These are phyloP conservation scores for Sporobolomyces phaffii DNA, from an alignment of 768 basidiomycete genomes.

Conservation along the genomic window DNA sequence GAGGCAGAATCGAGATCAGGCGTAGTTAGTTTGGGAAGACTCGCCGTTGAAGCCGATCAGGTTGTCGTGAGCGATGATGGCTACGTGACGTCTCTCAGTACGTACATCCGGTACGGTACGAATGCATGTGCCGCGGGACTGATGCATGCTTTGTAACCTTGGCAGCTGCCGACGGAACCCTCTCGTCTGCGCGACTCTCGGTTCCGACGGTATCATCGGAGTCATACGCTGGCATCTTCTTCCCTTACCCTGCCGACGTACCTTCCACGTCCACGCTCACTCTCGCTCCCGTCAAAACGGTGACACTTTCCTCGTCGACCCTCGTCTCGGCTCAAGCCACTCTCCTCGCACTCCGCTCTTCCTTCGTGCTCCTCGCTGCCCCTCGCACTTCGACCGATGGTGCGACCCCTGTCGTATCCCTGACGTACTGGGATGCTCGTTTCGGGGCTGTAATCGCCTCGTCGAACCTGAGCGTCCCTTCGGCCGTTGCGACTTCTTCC, in stretches of 20 bases:
- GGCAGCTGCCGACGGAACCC: constrained; percentile 17
- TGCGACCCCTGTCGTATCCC: constrained; percentile 7
- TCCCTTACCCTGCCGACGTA: neutral
- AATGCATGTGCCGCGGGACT: too few relatives aligned
- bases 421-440: constrained; percentile 34
- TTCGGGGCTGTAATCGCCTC: constrained; percentile 34
- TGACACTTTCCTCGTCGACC: constrained; percentile 19
- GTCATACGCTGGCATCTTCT: constrained; percentile 15
- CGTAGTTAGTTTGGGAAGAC: constrained; percentile 22
- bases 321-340: neutral
- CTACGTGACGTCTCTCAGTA: constrained; percentile 26
- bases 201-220: constrained; percentile 1
- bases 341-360: constrained; percentile 34
- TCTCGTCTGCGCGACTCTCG: constrained; percentile 27
- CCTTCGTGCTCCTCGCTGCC: constrained; percentile 31
- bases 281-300: constrained; percentile 15
- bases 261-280: neutral
- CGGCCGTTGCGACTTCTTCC: constrained; percentile 25
- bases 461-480: constrained; percentile 25
- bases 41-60: constrained; percentile 20
- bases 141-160: too few relatives aligned
- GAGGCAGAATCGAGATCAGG: constrained; percentile 15
- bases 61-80: constrained; percentile 37
- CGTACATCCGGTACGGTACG: too few relatives aligned
- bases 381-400: neutral